These are phyloP conservation scores for Parmales sp. DNA, from an alignment of 108 stramenopile species.

Conservation along the genomic window DNA sequence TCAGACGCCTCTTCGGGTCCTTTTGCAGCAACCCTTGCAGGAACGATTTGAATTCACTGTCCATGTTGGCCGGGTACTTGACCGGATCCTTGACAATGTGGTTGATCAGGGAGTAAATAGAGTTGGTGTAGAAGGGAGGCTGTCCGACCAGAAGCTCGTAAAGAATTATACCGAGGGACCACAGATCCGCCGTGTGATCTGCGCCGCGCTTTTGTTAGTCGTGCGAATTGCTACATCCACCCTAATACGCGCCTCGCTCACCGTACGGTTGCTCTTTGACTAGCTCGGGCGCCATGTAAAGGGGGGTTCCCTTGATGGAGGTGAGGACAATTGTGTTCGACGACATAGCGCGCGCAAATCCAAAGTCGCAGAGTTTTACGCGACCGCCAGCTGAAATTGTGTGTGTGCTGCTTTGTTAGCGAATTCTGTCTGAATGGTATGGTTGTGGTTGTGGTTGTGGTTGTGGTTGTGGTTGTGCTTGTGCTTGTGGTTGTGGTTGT, in stretches of 20 bases:
- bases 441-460: background rate
- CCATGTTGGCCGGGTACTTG: conserved; percentile 30
- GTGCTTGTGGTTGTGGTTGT: too few species aligned
- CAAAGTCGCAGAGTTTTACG: conserved; percentile 59
- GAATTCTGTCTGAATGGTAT: background rate
- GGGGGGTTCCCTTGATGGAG: conserved; percentile 58
- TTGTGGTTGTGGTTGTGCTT: background rate
- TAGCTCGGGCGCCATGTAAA: conserved; percentile 63
- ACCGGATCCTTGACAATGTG: conserved; percentile 53
- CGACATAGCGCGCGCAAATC: conserved; percentile 53
- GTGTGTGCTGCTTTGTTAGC: conserved; percentile 21
- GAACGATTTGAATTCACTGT: conserved; percentile 29
- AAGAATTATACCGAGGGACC: conserved; percentile 52
- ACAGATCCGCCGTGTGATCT: conserved; percentile 41
- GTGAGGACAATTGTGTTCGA: conserved; percentile 48
- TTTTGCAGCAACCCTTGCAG: conserved; percentile 44
- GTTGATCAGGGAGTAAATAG: conserved; percentile 53
- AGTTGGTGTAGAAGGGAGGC: conserved; percentile 59
- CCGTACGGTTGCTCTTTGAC: conserved; percentile 56
- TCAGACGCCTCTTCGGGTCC: conserved; percentile 33
- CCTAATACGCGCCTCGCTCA: conserved; percentile 26
- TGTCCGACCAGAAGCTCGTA: conserved; percentile 53
- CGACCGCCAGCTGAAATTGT: conserved; percentile 31
- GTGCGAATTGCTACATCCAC: background rate
- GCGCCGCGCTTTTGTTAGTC: background rate